Percentiles rank a stretch among this genome's conserved stretches.
phyloP scores from a whole-genome alignment of 345 rosid genomes.

The Ceriops zippeliana region DNA sequence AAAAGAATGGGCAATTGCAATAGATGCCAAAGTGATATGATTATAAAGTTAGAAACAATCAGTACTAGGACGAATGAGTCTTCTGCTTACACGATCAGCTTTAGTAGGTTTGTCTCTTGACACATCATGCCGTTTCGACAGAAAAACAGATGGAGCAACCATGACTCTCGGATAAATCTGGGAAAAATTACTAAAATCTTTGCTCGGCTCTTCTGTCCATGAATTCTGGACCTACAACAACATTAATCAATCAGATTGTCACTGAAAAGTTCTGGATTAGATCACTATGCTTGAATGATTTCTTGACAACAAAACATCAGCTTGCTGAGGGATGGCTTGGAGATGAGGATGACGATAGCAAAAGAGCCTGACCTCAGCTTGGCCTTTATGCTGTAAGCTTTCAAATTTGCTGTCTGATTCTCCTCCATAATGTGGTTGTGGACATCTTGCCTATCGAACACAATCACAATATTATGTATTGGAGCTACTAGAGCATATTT shows the following conservation, averaged over 20 bases:
- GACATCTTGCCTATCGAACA: constrained; percentile 24
- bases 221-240: constrained; percentile 23
- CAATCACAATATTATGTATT: neutral
- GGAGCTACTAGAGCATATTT: neutral
- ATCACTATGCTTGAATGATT: constrained; percentile 7
- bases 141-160: constrained; percentile 18
- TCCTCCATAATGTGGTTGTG: constrained; percentile 18
- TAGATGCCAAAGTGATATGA: neutral
- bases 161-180: constrained; percentile 21
- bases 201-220: constrained; percentile 19
- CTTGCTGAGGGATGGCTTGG: neutral
- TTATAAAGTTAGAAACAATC: constrained; percentile 5
- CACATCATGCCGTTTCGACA: constrained; percentile 12
- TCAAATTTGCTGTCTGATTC: constrained; percentile 2
- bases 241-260: constrained; percentile 5
- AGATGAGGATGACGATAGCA: neutral
- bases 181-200: constrained; percentile 8
- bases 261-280: neutral
- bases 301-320: neutral
- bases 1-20: neutral
- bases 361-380: constrained; percentile 28
- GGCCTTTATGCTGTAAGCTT: constrained; percentile 17
- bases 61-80: neutral
- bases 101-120: constrained; percentile 19
- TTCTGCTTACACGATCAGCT: constrained; percentile 31